Percentiles rank a stretch among this genome's conserved stretches.
Conservation (phyloP, 192 early-diverging fungal species). For the Obelidium mucronatum region DNA sequence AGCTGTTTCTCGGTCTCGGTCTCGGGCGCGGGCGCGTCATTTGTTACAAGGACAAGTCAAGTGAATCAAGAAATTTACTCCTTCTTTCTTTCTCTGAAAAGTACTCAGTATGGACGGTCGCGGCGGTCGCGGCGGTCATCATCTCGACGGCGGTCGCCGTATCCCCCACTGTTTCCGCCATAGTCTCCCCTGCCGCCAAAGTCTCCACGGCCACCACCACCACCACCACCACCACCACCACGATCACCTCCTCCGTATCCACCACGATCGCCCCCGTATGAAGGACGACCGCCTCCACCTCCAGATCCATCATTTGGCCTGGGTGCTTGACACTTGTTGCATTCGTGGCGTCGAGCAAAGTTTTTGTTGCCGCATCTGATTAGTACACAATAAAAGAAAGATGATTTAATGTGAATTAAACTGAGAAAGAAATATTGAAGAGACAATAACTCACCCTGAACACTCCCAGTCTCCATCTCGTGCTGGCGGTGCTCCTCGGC, state of each 20-base stretch:
- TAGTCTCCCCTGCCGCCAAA: neutral
- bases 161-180: constrained; percentile 2
- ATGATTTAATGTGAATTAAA: constrained; percentile 10
- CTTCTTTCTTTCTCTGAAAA: neutral
- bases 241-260: constrained; percentile 22
- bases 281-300: constrained; percentile 25
- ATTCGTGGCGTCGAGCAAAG: constrained; percentile 68
- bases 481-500: constrained; percentile 37
- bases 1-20: neutral
- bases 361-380: constrained; percentile 71
- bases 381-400: too few relatives aligned
- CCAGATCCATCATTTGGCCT: constrained; percentile 53
- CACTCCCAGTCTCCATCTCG: constrained; percentile 43
- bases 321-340: constrained; percentile 69
- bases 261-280: constrained; percentile 20
- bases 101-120: constrained; percentile 43
- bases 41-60: neutral
- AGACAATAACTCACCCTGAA: constrained; percentile 21
- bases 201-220: constrained; percentile 25
- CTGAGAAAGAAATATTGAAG: neutral
- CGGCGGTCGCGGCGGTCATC: constrained; percentile 44
- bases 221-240: constrained; percentile 15
- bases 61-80: neutral
- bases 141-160: constrained; percentile 5
- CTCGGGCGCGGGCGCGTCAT: neutral